These are phyloP conservation scores for Apiospora pterosperma DNA, from an alignment of 2,329 filamentous ascomycete genomes.

Conservation along the genomic window DNA sequence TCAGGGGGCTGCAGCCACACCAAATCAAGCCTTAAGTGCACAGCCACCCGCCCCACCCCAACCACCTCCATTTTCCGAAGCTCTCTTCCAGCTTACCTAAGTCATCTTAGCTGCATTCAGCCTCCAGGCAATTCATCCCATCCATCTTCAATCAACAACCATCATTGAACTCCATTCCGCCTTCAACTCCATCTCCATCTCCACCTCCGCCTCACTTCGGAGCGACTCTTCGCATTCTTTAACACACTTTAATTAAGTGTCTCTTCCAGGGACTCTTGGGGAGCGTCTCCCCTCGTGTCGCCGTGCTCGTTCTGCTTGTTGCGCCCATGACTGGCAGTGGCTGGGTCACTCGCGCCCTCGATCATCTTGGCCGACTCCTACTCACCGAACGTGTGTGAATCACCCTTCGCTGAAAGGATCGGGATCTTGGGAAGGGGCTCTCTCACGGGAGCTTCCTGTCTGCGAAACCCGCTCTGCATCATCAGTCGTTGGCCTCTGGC, in stretches of 20 bases:
- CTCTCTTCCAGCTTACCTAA: too few species aligned
- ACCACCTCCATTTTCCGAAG: too few species aligned
- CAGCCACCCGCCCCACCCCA: too few species aligned
- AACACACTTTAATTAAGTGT: neutral
- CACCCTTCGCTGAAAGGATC: conserved; percentile 2
- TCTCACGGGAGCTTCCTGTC: conserved; percentile 2
- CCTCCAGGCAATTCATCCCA: too few species aligned
- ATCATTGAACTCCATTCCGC: too few species aligned
- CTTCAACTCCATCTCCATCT: neutral
- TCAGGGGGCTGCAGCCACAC: too few species aligned
- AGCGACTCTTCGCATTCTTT: neutral
- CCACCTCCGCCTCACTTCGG: neutral
- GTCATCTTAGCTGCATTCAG: too few species aligned
- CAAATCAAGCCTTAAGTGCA: too few species aligned
- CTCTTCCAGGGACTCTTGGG: conserved; percentile 2
- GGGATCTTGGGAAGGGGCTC: conserved; percentile 6
- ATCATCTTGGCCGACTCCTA: conserved; percentile 5
- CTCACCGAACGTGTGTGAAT: neutral
- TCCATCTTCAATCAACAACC: too few species aligned
- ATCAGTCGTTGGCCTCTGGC: neutral
- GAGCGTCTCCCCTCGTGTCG: neutral
- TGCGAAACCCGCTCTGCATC: neutral
- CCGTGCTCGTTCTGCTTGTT: conserved; percentile 4
- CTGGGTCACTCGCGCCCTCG: conserved; percentile 3
- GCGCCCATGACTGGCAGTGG: neutral